These are phyloP conservation scores for Wickerhamomyces strasburgensis DNA, from an alignment of 805 yeast genomes.

Conservation along the genomic window DNA sequence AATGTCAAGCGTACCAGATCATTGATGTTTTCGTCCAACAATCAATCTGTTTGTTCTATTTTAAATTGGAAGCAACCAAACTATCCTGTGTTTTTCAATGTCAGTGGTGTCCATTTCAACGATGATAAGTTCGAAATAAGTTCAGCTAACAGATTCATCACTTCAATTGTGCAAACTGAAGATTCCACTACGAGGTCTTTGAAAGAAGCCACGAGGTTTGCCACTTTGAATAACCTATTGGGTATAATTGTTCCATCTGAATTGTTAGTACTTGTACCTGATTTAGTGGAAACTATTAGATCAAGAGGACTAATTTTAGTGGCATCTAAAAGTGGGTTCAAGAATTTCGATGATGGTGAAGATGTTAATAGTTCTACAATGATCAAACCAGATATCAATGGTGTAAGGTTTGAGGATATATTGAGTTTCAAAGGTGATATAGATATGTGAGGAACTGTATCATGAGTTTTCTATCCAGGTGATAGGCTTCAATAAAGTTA, in stretches of 20 bases:
- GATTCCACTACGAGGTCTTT: slow-evolving; percentile 58
- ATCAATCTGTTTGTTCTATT: slow-evolving; percentile 87
- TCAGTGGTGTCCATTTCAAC: slow-evolving; percentile 56
- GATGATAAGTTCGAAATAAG: slow-evolving; percentile 31
- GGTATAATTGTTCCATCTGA: slow-evolving; percentile 78
- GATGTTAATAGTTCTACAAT: slow-evolving; percentile 3
- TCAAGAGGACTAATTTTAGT: slow-evolving; percentile 79
- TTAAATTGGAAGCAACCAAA: slow-evolving; percentile 98
- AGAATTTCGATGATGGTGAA: slow-evolving; percentile 14
- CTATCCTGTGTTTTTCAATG: slow-evolving; percentile 85
- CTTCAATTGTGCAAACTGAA: slow-evolving; percentile 23
- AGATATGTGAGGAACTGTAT: slow-evolving; percentile 31
- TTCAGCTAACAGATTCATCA: slow-evolving; percentile 37
- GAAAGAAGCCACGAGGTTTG: slow-evolving; percentile 77
- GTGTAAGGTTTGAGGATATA: slow-evolving; percentile 57
- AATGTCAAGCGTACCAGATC: slow-evolving; percentile 45
- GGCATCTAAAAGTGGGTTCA: slow-evolving; percentile 45
- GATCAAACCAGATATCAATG: slow-evolving; percentile 43
- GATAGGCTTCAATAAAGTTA: no score
- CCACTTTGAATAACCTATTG: slow-evolving; percentile 74
- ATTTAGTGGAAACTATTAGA: slow-evolving; percentile 67
- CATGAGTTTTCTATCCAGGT: no score
- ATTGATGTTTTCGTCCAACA: slow-evolving; percentile 77
- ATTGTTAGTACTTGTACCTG: slow-evolving; percentile 67
- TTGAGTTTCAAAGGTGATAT: slow-evolving; percentile 63